phyloP scores from a whole-genome alignment of 176 grass and related monocot genomes.

The Elaeis guineensis region DNA sequence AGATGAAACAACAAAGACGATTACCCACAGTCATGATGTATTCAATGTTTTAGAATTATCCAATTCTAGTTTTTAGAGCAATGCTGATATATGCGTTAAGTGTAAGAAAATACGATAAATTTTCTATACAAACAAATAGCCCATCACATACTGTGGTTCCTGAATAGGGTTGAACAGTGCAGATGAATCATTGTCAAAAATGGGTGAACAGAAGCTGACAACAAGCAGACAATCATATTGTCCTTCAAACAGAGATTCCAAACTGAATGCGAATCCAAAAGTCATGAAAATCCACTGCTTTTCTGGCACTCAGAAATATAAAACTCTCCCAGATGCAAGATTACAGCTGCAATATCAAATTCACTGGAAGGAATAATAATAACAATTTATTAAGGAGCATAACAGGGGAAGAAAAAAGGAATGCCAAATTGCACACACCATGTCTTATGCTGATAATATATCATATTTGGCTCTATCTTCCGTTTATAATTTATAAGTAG shows the following conservation, averaged over 20 bases:
- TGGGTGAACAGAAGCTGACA: conserved; percentile 49
- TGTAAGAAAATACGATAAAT: not conserved
- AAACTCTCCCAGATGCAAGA: conserved; percentile 65
- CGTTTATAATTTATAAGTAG: no score
- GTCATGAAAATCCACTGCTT: conserved; percentile 90
- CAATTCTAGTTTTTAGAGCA: no score
- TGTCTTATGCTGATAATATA: no score
- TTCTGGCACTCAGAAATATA: conserved; percentile 56
- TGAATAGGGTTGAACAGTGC: conserved; percentile 55
- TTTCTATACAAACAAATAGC: not conserved
- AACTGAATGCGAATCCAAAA: conserved; percentile 53
- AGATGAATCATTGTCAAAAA: conserved; percentile 32
- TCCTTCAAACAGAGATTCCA: conserved; percentile 27
- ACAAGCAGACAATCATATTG: conserved; percentile 57
- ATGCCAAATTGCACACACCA: no score
- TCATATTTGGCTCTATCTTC: no score
- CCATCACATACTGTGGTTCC: conserved; percentile 60
- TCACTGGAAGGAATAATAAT: conserved; percentile 55
- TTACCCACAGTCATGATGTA: no score
- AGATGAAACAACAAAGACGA: no score
- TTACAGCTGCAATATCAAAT: conserved; percentile 74
- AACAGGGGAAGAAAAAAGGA: not conserved
- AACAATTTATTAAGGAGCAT: not conserved
- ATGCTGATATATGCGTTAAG: not conserved
- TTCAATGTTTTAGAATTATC: no score